Conservation (phyloP, 1,284 basidiomycete species). For the Agroathelia rolfsii region DNA sequence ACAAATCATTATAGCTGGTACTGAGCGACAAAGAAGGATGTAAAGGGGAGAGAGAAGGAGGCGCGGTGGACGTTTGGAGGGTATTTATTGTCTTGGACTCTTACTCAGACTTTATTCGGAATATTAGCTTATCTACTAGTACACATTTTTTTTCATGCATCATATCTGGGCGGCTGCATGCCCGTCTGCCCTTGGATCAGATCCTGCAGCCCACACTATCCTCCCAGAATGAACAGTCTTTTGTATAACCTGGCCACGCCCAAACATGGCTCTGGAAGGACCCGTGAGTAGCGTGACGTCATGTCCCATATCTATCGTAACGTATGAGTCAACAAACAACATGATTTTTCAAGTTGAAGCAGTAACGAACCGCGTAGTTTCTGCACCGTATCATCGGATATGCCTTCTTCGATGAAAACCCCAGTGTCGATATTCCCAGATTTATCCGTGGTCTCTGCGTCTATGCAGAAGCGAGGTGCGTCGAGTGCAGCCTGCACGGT, state of each 20-base stretch:
- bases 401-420: conserved; percentile 86
- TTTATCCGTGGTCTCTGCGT: conserved; percentile 71
- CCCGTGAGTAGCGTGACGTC: conserved; percentile 57
- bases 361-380: conserved; percentile 52
- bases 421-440: too few species aligned
- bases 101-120: too few species aligned
- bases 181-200: conserved; percentile 81
- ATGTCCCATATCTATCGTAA: conserved; percentile 72
- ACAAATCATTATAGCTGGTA: conserved; percentile 46
- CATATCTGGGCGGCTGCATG: conserved; percentile 84
- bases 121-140: too few species aligned
- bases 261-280: conserved; percentile 63
- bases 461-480: conserved; percentile 93
- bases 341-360: too few species aligned
- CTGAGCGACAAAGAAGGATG: conserved; percentile 64
- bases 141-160: conserved; percentile 10
- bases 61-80: too few species aligned
- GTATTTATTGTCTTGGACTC: too few species aligned
- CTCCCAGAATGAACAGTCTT: conserved; percentile 56
- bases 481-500: conserved; percentile 81
- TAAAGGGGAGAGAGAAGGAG: conserved; percentile 33
- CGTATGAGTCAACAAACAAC: conserved; percentile 6
- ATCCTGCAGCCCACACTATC: conserved; percentile 81
- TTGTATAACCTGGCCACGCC: conserved; percentile 92
- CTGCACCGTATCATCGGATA: conserved; percentile 49